These are phyloP conservation scores for Scheffersomyces parashehatae DNA, from an alignment of 1,139 yeast species.

Conservation along the genomic window DNA sequence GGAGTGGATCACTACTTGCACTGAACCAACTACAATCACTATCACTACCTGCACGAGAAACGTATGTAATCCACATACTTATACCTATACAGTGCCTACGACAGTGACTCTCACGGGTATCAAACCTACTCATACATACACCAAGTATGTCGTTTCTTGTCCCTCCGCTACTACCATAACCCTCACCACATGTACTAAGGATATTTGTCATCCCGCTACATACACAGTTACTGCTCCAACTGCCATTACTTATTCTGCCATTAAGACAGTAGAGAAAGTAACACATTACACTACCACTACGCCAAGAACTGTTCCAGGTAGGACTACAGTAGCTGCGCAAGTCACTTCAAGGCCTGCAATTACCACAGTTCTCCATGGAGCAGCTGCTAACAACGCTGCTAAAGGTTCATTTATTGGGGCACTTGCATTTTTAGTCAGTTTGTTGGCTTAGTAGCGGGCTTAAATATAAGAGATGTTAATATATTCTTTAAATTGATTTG, in stretches of 20 bases:
- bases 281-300: no score
- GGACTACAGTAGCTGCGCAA: neutral
- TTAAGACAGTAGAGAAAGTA: neutral
- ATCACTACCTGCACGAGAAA: constrained; percentile 14
- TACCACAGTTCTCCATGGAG: no score
- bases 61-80: constrained; percentile 12
- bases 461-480: no score
- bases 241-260: constrained; percentile 12
- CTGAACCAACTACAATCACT: constrained; percentile 16
- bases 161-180: constrained; percentile 16
- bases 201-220: constrained; percentile 12
- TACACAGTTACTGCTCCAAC: constrained; percentile 14
- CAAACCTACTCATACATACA: constrained; percentile 11
- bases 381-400: no score
- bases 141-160: constrained; percentile 21
- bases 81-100: constrained; percentile 14
- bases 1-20: constrained; percentile 21
- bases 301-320: neutral
- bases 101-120: constrained; percentile 13
- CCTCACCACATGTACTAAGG: constrained; percentile 14
- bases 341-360: neutral
- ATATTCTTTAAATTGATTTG: no score
- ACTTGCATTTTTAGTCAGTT: no score
- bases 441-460: no score
- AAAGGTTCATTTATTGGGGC: no score